Conservation (phyloP, 768 basidiomycete species). For the Psilocybe subaeruginosa region DNA sequence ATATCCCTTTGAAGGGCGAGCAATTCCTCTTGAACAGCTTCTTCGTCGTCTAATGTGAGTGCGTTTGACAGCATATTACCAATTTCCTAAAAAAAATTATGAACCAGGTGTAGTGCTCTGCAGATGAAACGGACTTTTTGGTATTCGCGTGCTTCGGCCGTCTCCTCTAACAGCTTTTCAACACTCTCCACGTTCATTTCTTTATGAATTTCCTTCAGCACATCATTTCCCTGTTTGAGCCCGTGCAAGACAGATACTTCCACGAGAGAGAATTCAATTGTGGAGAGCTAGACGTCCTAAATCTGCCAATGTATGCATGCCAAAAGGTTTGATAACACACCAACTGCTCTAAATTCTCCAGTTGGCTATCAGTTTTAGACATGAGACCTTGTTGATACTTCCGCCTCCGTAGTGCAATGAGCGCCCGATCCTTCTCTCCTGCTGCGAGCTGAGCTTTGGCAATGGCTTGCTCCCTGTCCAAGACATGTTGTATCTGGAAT, state of each 20-base stretch:
- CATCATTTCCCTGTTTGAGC: conserved; percentile 90
- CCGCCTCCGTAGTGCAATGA: conserved; percentile 84
- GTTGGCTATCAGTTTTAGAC: conserved; percentile 85
- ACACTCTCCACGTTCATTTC: conserved; percentile 92
- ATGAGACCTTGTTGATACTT: conserved; percentile 94
- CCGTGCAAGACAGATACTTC: conserved; percentile 93
- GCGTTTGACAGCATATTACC: conserved; percentile 82
- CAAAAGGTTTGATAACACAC: conserved; percentile 38
- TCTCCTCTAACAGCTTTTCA: conserved; percentile 93
- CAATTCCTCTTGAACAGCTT: conserved; percentile 88
- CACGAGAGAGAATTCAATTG: conserved; percentile 95
- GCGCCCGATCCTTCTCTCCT: conserved; percentile 86
- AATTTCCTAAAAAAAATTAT: conserved; percentile 72
- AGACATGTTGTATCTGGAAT: conserved; percentile 80
- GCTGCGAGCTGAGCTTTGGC: conserved; percentile 80
- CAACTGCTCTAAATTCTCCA: conserved; percentile 87
- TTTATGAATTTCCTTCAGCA: conserved; percentile 91
- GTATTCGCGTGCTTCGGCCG: conserved; percentile 89
- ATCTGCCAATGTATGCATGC: not conserved
- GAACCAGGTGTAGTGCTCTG: not conserved
- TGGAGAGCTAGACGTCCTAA: conserved; percentile 69
- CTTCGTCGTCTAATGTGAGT: conserved; percentile 89
- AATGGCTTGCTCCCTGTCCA: conserved; percentile 88
- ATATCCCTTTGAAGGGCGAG: conserved; percentile 64
- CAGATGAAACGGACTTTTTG: conserved; percentile 59